These are phyloP conservation scores for Sequoiadendron giganteum DNA, from an alignment of 75 land plant species.

Conservation along the genomic window DNA sequence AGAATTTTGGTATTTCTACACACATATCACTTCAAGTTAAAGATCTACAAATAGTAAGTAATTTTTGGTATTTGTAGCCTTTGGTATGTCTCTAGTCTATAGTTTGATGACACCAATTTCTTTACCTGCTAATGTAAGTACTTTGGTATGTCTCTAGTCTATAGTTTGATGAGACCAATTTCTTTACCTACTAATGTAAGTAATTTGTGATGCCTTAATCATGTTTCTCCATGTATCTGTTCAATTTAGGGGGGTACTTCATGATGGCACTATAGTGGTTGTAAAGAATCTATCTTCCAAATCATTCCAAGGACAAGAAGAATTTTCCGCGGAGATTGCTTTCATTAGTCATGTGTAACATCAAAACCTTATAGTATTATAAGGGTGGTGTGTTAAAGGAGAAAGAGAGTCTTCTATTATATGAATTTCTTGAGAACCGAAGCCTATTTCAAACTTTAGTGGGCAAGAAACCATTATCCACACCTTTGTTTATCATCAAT, in stretches of 20 bases:
- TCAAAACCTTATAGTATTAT: constrained; percentile 23
- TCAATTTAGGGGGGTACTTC: constrained; percentile 16
- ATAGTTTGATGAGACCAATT: background rate
- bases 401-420: constrained; percentile 34
- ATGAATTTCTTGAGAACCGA: constrained; percentile 25
- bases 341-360: constrained; percentile 25
- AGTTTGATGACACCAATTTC: too few species aligned
- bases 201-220: background rate
- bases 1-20: too few species aligned
- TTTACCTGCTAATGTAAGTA: too few species aligned
- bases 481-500: too few species aligned
- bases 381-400: constrained; percentile 21
- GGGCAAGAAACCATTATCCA: constrained; percentile 1
- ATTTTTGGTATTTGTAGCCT: too few species aligned
- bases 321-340: constrained; percentile 28
- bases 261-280: constrained; percentile 16
- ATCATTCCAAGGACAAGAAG: constrained; percentile 17
- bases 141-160: background rate
- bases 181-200: background rate
- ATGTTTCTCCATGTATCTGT: background rate
- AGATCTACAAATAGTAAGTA: too few species aligned
- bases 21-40: too few species aligned
- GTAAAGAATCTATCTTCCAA: constrained; percentile 23
- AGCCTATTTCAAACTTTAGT: constrained; percentile 22
- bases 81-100: too few species aligned